Percentiles rank a stretch among this genome's conserved stretches.
These are phyloP conservation scores for Lichtheimia hyalospora DNA, from an alignment of 371 early-diverging fungal genomes.

Conservation along the genomic window DNA sequence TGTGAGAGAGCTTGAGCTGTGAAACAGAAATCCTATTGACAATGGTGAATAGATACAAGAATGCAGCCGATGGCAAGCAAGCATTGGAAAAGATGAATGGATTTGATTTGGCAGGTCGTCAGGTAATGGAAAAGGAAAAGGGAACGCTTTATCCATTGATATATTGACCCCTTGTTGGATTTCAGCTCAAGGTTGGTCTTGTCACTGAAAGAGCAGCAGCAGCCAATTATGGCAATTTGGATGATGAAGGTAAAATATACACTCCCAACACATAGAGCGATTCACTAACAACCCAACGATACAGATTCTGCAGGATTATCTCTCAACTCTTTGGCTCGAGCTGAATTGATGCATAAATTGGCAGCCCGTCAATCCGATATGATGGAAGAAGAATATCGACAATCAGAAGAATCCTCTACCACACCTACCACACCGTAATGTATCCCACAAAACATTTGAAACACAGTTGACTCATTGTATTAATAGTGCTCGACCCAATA, in stretches of 20 bases:
- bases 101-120: slow-evolving; percentile 75
- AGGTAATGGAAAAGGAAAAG: slow-evolving; percentile 28
- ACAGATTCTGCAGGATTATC: slow-evolving; percentile 63
- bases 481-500: slow-evolving; percentile 43
- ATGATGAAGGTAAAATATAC: slow-evolving; percentile 52
- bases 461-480: background rate
- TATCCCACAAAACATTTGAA: no score
- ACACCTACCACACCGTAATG: no score
- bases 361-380: slow-evolving; percentile 52
- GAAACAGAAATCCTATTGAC: no score
- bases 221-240: slow-evolving; percentile 39
- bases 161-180: background rate
- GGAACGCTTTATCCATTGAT: background rate
- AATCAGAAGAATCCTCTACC: background rate
- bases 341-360: slow-evolving; percentile 87
- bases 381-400: slow-evolving; percentile 13
- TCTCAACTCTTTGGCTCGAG: slow-evolving; percentile 73
- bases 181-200: slow-evolving; percentile 79
- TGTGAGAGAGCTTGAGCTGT: background rate
- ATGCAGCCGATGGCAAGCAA: slow-evolving; percentile 74
- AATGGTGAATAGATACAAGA: slow-evolving; percentile 55
- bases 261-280: no score
- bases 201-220: slow-evolving; percentile 67
- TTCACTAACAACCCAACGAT: no score
- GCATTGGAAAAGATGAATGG: slow-evolving; percentile 90